Base-by-base conservation (phyloP, 2,329 filamentous ascomycete genomes). In the Pseudogymnoascus sp. region DNA sequence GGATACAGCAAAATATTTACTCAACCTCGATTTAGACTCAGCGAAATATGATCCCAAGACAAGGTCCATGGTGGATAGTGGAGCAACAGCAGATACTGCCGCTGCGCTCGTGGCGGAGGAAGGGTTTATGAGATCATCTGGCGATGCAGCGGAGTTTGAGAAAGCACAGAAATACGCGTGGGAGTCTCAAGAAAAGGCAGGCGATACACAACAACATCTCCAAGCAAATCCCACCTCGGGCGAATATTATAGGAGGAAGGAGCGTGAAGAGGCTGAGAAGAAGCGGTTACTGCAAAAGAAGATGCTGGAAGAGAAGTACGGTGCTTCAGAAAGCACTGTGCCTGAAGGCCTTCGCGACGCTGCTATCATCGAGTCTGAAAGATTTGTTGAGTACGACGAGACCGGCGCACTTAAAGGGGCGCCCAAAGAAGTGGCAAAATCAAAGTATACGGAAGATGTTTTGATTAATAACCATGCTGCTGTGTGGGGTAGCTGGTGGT, bases 31-130 rank as follows among this genome's bases (percentile, higher is more conserved):
- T 72, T 81, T 96, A 2, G 94, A 99, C 70, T 97, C 92, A 1
- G 94, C 95, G 1, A 95, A 96, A 74, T 99, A 99, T 76, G 93
- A 99, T 71, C 94, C 94, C 0, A 99, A 99, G 73, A 97, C 92
- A 10, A 84, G 94, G 69, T 88, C 89, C 7, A 90, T 99, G 81
- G 88, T 96, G 21, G 90, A 96, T 71, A 86, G 85, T 65, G 91
- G 92, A 58, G 91, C 89, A 5, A 89, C 87, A 33, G 84, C 84
- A 21, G 91, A 95, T 76, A 87, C 87, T 68, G 89, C 90, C 2
- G 89, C 92, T 6, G 85, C 88, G 31, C 76, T 96, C 5, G 93
- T 94, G 62, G 92, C 92, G 3, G 94, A 97, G 69, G 92, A 97
- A 69, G 93, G 93, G 52, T 97, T 96, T 74, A 84, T 96, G 76